phyloP scores from a whole-genome alignment of 139 green algal genomes.

The Diplosphaera chodatii region DNA sequence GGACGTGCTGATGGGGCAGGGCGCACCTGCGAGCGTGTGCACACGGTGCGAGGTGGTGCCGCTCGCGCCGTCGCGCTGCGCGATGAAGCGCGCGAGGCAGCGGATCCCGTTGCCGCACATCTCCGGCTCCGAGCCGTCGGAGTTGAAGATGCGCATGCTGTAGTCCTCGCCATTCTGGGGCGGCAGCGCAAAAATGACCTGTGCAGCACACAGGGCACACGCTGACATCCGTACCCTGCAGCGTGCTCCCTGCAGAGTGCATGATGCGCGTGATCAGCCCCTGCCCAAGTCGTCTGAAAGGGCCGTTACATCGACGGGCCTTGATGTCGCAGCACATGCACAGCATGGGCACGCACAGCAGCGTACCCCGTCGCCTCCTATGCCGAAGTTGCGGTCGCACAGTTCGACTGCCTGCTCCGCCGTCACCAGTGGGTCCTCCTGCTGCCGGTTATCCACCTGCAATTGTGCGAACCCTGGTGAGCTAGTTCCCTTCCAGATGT shows the following conservation, averaged over 20 bases:
- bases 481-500: too few species aligned
- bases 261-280: too few species aligned
- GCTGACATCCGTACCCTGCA: too few species aligned
- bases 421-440: constrained; percentile 59
- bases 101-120: constrained; percentile 99
- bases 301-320: too few species aligned
- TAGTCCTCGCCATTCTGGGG: constrained; percentile 67
- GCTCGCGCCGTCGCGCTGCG: constrained; percentile 57
- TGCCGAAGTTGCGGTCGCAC: constrained; percentile 94
- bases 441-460: constrained; percentile 89
- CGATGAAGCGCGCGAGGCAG: constrained; percentile 90
- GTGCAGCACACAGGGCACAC: too few species aligned
- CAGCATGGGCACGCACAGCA: neutral
- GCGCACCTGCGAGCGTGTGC: constrained; percentile 81
- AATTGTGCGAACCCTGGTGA: too few species aligned
- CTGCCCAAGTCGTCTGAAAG: too few species aligned
- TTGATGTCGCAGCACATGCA: neutral
- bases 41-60: constrained; percentile 67
- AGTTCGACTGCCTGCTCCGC: constrained; percentile 74
- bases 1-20: too few species aligned
- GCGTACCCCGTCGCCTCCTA: constrained; percentile 89
- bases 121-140: constrained; percentile 93
- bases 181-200: constrained; percentile 91
- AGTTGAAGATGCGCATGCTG: constrained; percentile 98
- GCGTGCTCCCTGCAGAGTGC: too few species aligned